Evolutionary conservation across 2,329 filamentous ascomycete species (phyloP).

Genomic region (Cladophialophora bantiana): DNA sequence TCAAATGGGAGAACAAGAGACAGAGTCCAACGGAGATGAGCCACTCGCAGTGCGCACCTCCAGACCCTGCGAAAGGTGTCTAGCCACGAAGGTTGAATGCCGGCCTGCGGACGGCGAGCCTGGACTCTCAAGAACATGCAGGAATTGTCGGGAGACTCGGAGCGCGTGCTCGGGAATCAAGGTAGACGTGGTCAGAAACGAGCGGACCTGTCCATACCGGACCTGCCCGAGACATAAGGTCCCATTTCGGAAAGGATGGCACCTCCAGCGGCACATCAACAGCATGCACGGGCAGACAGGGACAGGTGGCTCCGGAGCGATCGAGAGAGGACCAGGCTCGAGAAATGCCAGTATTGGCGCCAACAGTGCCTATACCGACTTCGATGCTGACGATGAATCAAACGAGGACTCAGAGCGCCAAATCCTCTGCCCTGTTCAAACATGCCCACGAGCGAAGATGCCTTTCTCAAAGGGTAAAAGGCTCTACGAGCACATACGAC

Average conservation of each 20-base stretch:
- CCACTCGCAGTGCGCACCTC: constrained; percentile 24
- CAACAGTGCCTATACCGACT: constrained; percentile 20
- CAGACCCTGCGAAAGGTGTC: constrained; percentile 26
- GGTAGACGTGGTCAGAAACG: not conserved
- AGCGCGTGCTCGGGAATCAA: constrained; percentile 30
- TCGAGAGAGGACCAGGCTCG: not conserved
- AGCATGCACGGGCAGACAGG: constrained; percentile 21
- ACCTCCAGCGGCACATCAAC: constrained; percentile 35
- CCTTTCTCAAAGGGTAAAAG: constrained; percentile 33
- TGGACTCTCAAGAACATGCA: constrained; percentile 19
- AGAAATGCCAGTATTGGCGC: constrained; percentile 18
- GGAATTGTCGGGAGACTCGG: constrained; percentile 15
- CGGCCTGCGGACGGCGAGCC: constrained; percentile 9
- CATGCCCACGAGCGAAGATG: constrained; percentile 27
- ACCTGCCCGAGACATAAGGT: constrained; percentile 33
- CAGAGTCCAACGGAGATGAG: constrained; percentile 5
- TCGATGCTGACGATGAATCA: not conserved
- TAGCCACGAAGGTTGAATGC: constrained; percentile 16
- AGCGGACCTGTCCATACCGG: constrained; percentile 33
- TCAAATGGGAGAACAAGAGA: constrained; percentile 10
- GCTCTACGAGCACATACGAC: constrained; percentile 39
- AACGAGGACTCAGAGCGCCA: constrained; percentile 2
- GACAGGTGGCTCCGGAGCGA: not conserved
- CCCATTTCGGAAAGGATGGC: constrained; percentile 36
- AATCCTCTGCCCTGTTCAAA: constrained; percentile 37